Percentiles rank a stretch among this genome's conserved stretches.
Conservation (phyloP, 2,329 filamentous ascomycete genomes). For the Neofusicoccum sp. region DNA sequence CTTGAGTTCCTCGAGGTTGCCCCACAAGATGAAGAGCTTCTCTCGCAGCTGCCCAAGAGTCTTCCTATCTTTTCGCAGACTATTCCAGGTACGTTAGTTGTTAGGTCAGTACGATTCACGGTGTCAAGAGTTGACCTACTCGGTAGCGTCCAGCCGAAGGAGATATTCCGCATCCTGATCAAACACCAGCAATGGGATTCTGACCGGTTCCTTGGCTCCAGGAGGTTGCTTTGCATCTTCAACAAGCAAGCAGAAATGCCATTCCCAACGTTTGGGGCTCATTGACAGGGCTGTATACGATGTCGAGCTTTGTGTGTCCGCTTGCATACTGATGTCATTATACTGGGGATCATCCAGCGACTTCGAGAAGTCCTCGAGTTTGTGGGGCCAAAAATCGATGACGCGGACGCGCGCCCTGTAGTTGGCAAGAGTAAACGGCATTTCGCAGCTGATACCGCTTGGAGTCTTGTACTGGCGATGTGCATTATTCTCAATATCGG, state of each 20-base stretch:
- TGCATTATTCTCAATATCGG: neutral
- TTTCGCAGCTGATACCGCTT: conserved; percentile 40
- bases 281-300: conserved; percentile 27
- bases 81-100: conserved; percentile 25
- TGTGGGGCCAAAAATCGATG: conserved; percentile 73
- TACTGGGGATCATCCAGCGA: conserved; percentile 39
- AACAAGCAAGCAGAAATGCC: conserved; percentile 77
- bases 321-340: conserved; percentile 48
- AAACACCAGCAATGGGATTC: conserved; percentile 68
- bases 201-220: conserved; percentile 36
- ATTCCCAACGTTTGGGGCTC: conserved; percentile 62
- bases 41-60: conserved; percentile 60
- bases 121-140: conserved; percentile 44
- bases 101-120: neutral
- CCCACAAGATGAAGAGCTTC: conserved; percentile 78
- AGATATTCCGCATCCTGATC: conserved; percentile 57
- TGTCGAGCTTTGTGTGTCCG: conserved; percentile 32
- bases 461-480: conserved; percentile 20
- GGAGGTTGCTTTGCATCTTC: conserved; percentile 59
- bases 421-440: conserved; percentile 73
- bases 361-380: conserved; percentile 68
- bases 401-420: conserved; percentile 72
- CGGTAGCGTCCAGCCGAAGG: conserved; percentile 53
- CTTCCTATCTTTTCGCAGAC: conserved; percentile 55
- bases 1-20: conserved; percentile 74